Base-by-base conservation (phyloP, 2,329 filamentous ascomycete species). In the Aspergillus transmontanensis region DNA sequence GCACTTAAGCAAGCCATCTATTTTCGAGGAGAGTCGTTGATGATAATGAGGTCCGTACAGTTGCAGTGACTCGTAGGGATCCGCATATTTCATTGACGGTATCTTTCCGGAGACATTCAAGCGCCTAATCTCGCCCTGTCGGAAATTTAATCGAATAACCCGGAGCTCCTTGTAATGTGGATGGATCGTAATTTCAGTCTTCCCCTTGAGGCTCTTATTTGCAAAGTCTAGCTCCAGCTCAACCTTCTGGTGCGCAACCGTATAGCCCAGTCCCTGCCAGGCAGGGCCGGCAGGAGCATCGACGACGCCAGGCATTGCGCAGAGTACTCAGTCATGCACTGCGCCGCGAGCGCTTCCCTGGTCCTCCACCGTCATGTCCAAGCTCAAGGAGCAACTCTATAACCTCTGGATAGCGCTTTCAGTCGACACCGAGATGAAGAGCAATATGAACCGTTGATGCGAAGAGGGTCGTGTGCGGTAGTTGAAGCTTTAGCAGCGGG, bases 181-280 rank as follows among this genome's bases (percentile, higher is more conserved):
- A 69, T 90, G 89, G 59, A 98, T 87, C 34, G 89, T 90, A 69
- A 99, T 90, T 69, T 94, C 90, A 10, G 91, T 92, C 66, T 87
- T 90, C 57, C 95, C 95, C 65, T 86, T 89, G 72, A 98, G 81
- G 72, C 84, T 86, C 78, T 89, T 90, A 59, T 86, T 87, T 67
- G 86, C 85, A 76, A 99, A 96, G 80, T 96, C 91, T 74, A 99
- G 84, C 72, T 98, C 94, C 64, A 99, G 84, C 71, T 93, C 90
- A 57, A 99, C 89, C 76, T 92, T 91, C 80, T 98, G 94, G 79
- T 93, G 90, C 60, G 92, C 85, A 62, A 98, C 82, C 55, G 82
- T 82, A 72, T 85, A 88, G 43, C 81, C 81, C 64, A 76, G 70
- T 34, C 71, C 72, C 57, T 72, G 68, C 69, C 71, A 72, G 62